phyloP scores from a whole-genome alignment of 345 rosid genomes.

The Brassica incana region DNA sequence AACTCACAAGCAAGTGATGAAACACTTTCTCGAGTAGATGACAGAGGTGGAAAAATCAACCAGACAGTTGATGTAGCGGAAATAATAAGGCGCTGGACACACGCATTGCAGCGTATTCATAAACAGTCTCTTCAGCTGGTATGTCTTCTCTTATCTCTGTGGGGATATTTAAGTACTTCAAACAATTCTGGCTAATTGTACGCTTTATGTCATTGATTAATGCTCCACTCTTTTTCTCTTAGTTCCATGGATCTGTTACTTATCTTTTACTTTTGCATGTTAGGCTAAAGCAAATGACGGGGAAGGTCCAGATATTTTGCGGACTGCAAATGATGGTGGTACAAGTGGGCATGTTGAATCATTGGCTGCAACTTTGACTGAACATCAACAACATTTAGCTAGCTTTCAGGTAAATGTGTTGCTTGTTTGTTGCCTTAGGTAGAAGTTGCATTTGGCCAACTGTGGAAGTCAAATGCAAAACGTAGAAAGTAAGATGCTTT shows the following conservation, averaged over 20 bases:
- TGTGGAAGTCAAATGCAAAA: conserved; percentile 14
- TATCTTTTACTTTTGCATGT: conserved; percentile 20
- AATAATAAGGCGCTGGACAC: conserved; percentile 98
- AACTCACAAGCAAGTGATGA: conserved; percentile 64
- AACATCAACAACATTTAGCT: conserved; percentile 97
- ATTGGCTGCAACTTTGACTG: conserved; percentile 82
- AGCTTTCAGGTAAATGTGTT: conserved; percentile 77
- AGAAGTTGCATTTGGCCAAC: conserved; percentile 17
- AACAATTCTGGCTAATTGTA: background rate
- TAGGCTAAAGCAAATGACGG: conserved; percentile 98
- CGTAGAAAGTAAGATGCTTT: conserved; percentile 15
- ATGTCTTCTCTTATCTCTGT: conserved; percentile 39
- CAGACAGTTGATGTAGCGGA: conserved; percentile 97
- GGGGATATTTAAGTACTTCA: background rate
- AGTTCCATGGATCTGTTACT: background rate
- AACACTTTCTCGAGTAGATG: conserved; percentile 67
- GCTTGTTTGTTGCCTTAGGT: conserved; percentile 6
- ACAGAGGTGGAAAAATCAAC: conserved; percentile 81
- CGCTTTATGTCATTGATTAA: background rate
- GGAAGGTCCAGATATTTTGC: conserved; percentile 94
- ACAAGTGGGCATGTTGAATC: conserved; percentile 89
- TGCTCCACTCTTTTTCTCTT: background rate
- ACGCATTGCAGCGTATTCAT: conserved; percentile 96
- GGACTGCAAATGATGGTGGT: conserved; percentile 69
- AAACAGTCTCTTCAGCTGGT: conserved; percentile 97